Conservation (phyloP, 495 filamentous ascomycete species). For the Schizothecium vesticola region DNA sequence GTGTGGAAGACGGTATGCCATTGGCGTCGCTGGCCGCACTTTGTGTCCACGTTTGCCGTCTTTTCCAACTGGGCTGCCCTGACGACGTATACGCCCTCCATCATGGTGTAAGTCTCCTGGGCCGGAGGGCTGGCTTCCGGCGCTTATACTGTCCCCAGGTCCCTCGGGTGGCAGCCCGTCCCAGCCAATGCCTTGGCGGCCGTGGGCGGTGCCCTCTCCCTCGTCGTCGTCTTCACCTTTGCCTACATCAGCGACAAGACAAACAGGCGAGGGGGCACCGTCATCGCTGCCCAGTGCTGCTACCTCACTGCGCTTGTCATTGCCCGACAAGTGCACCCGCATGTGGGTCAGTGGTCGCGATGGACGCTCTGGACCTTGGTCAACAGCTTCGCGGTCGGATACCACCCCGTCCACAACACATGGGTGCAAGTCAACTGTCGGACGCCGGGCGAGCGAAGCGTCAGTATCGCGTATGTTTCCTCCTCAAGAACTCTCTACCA, state of each 20-base stretch:
- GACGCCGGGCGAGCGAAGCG: conserved; percentile 42
- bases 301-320: conserved; percentile 29
- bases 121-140: not conserved
- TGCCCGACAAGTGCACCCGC: conserved; percentile 27
- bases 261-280: not conserved
- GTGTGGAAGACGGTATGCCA: conserved; percentile 42
- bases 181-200: not conserved
- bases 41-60: conserved; percentile 37
- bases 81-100: conserved; percentile 29
- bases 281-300: not conserved
- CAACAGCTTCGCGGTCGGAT: conserved; percentile 37
- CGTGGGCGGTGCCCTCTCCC: not conserved
- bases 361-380: conserved; percentile 43
- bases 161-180: not conserved
- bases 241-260: not conserved
- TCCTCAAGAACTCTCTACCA: not conserved
- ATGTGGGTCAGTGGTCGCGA: conserved; percentile 22
- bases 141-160: not conserved
- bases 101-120: conserved; percentile 21
- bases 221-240: not conserved
- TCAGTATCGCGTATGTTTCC: conserved; percentile 44
- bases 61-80: conserved; percentile 44
- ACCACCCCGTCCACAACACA: conserved; percentile 47
- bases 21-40: conserved; percentile 39
- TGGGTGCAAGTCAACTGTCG: conserved; percentile 48